Base-by-base conservation (phyloP, 1,284 basidiomycete species). In the Cryptococcus sp. region DNA sequence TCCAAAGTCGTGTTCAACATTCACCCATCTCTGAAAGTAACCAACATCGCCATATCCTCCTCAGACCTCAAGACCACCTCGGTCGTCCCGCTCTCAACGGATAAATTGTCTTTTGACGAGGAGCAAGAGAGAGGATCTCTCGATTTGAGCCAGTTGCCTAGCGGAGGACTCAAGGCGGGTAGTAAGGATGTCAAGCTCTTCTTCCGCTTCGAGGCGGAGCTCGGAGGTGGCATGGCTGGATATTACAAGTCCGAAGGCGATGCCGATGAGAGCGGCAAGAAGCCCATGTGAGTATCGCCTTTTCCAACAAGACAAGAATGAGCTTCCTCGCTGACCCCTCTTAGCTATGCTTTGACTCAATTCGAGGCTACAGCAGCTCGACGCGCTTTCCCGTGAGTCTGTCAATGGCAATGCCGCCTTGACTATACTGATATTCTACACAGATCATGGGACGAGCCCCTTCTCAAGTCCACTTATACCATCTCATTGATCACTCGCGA, bases 401-500 rank as follows among this genome's bases (percentile, higher is more conserved):
- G 88, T 23, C 22, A 38, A 55, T 8, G 35, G 15, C 22, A n/a
- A 42, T 48, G 13, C 20, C 1, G 19, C 10, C 35, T 8, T 27
- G 54, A 61, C 27, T 50, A 49, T 55, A 48, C 42, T 45, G 15
- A 45, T 15, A 19, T 13, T 50, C 77, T 20, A 8, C 79, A 76
- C 65, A 82, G 82, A 3, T 81, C 81, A 65, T 98, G 91, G 90
- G 95, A 97, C 75, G 93, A 98, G 76, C 95, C 95, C 23, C 83
- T 86, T 22, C 83, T 96, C 71, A 98, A 98, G 78, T 89, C 93
- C 6, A 93, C 88, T 3, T 96, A 90, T 77, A 82, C 57, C 35
- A 82, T 97, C 67, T 88, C 88, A 16, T 83, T 97, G 82, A 85
- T 99, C 66, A 92, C 92, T 38, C 87, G 88, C 61, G 74, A 74